A percentile compares a stretch with the other conserved stretches of the same genome.
These are phyloP conservation scores for Jackrogersella minutella DNA, from an alignment of 495 filamentous ascomycete genomes.

Conservation along the genomic window DNA sequence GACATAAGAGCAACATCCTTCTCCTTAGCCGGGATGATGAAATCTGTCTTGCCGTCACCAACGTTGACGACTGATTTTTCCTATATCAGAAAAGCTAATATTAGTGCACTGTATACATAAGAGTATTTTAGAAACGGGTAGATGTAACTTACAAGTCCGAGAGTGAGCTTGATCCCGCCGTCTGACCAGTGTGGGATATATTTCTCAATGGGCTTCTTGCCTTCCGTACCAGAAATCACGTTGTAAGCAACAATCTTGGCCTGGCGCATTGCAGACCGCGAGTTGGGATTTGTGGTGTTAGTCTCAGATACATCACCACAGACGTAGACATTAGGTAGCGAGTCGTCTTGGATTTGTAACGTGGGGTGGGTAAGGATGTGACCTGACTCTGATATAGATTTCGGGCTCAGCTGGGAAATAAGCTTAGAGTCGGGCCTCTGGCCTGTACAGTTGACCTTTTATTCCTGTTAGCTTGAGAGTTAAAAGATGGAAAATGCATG, in stretches of 20 bases:
- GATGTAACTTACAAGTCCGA: constrained; percentile 41
- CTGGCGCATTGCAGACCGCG: constrained; percentile 61
- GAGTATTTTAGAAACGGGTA: not conserved
- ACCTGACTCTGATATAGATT: constrained; percentile 57
- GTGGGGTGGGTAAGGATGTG: constrained; percentile 63
- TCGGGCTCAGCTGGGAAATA: constrained; percentile 52
- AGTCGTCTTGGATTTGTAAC: constrained; percentile 60
- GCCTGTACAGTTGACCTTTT: constrained; percentile 61
- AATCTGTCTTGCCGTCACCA: constrained; percentile 34
- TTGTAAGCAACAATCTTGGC: constrained; percentile 62
- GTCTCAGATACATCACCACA: constrained; percentile 70
- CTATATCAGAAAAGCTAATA: not conserved
- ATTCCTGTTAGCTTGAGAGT: constrained; percentile 8
- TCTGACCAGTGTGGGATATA: constrained; percentile 47
- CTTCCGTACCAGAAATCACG: constrained; percentile 56
- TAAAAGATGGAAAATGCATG: not conserved
- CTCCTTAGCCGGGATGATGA: constrained; percentile 28
- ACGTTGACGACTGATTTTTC: constrained; percentile 41
- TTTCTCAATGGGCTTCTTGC: constrained; percentile 31
- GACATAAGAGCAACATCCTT: constrained; percentile 35
- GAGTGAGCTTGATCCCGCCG: constrained; percentile 44
- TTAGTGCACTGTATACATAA: no score
- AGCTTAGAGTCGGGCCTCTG: constrained; percentile 65
- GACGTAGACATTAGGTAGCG: constrained; percentile 62
- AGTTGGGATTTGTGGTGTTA: constrained; percentile 61